Evolutionary conservation across 2,329 filamentous ascomycete genomes (phyloP).

Genomic region (Ophiostoma quercus): DNA sequence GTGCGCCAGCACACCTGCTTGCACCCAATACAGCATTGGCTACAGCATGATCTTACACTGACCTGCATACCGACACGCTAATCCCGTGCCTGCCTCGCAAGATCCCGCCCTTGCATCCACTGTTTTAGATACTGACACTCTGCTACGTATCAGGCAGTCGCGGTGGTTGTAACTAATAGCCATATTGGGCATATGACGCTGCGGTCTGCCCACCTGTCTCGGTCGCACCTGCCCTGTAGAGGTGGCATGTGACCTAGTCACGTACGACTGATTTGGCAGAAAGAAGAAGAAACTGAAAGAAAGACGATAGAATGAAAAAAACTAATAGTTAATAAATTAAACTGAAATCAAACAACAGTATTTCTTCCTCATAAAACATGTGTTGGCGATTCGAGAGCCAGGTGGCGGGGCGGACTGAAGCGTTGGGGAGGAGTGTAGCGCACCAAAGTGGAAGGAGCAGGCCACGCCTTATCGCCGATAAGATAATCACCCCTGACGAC

Average conservation of each 20-base stretch:
- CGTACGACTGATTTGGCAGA: neutral
- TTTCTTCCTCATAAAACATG: neutral
- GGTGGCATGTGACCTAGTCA: conserved; percentile 3
- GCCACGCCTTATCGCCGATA: conserved; percentile 21
- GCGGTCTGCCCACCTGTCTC: neutral
- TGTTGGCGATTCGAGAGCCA: neutral
- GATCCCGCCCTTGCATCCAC: conserved; percentile 13
- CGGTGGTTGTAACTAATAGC: neutral
- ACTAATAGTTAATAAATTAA: no score
- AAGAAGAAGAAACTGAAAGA: neutral
- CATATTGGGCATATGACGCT: neutral
- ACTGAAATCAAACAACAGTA: no score
- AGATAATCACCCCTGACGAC: conserved; percentile 28
- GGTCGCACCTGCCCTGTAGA: neutral
- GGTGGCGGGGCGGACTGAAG: conserved; percentile 4
- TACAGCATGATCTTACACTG: conserved; percentile 4
- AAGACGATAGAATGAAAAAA: neutral
- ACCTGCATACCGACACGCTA: conserved; percentile 9
- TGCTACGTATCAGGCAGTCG: neutral
- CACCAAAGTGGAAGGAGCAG: neutral
- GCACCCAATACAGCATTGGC: neutral
- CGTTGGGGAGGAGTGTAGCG: neutral
- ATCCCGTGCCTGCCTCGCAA: conserved; percentile 3
- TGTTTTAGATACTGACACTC: neutral
- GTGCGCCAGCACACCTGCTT: neutral